Base-by-base conservation (phyloP, 1,139 yeast genomes). In the Magnusiomyces tetraspermus region DNA sequence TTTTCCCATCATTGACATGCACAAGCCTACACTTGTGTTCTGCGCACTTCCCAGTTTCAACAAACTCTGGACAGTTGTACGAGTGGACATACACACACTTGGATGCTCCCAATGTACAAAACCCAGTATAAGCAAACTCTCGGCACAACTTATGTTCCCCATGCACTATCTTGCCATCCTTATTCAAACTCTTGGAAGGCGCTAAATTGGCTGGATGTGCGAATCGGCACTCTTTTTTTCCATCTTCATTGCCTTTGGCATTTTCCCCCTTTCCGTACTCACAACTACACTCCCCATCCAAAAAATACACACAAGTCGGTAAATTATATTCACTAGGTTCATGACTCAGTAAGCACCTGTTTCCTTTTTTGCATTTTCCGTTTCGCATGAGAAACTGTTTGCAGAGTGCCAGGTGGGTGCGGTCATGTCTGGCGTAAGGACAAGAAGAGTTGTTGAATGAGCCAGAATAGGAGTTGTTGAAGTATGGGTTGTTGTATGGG, bases 331-430 rank as follows among this genome's bases (percentile, higher is more conserved):
- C 47, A 19, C n/a, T 44, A 17, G 47, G 47, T 13, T 3, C n/a
- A 44, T 44, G 47, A 21, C 47, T 44, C 28, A 44, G 28, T n/a
- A 26, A 17, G 28, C 47, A 44, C 23, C 47, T 15, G 19, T 28
- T 26, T 17, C 47, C 47, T 30, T 19, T 44, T 8, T 26, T 44
- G 28, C 47, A 44, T 2, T 44, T n/a, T 10, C 47, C 47, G 19
- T 17, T 28, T 42, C 28, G 28, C 47, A 44, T 44, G n/a, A 44
- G 22, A 44, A 44, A 44, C 23, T 44, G 47, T 36, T 77, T 76
- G 65, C 95, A 85, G 11, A 84, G 63, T 13, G 80, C 76, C 22
- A 81, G 72, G 49, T 73, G 78, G 13, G 69, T 59, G 40, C 70
- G 66, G 53, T 77, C 76, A 63, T 85, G 94, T n/a, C 63, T 63